phyloP scores from a whole-genome alignment of 768 basidiomycete species.

The Postia placenta region DNA sequence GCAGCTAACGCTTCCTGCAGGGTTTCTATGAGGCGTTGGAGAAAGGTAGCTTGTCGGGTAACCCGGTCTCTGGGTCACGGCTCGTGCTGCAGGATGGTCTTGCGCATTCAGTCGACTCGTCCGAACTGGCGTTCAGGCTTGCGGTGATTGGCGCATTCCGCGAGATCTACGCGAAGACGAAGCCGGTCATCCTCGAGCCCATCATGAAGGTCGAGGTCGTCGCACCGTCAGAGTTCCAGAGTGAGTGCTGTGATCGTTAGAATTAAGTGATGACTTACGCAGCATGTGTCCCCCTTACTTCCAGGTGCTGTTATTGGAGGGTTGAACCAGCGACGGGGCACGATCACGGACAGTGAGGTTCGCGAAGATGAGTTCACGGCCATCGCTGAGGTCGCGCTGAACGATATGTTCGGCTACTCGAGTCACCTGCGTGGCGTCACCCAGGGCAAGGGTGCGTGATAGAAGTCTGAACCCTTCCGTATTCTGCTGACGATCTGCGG shows the following conservation, averaged over 20 bases:
- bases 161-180: constrained; percentile 74
- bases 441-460: constrained; percentile 87
- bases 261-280: no score
- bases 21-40: constrained; percentile 94
- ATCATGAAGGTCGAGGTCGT: constrained; percentile 98
- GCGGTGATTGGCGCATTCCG: constrained; percentile 90
- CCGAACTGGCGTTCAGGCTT: constrained; percentile 90
- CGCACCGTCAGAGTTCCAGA: constrained; percentile 94
- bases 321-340: constrained; percentile 86
- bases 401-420: constrained; percentile 99
- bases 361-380: constrained; percentile 96
- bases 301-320: constrained; percentile 87
- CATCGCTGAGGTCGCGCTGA: constrained; percentile 86
- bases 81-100: constrained; percentile 89
- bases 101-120: constrained; percentile 92
- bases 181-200: constrained; percentile 88
- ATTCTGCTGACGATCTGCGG: neutral
- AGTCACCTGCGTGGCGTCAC: constrained; percentile 89
- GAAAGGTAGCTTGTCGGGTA: constrained; percentile 86
- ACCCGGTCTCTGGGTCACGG: constrained; percentile 78
- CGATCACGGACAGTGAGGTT: constrained; percentile 92
- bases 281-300: no score
- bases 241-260: no score
- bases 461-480: constrained; percentile 35
- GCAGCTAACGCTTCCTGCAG: constrained; percentile 32